Percentiles rank a stretch among this genome's conserved stretches.
Conservation (phyloP, 768 basidiomycete species). For the Agaricus blazei region DNA sequence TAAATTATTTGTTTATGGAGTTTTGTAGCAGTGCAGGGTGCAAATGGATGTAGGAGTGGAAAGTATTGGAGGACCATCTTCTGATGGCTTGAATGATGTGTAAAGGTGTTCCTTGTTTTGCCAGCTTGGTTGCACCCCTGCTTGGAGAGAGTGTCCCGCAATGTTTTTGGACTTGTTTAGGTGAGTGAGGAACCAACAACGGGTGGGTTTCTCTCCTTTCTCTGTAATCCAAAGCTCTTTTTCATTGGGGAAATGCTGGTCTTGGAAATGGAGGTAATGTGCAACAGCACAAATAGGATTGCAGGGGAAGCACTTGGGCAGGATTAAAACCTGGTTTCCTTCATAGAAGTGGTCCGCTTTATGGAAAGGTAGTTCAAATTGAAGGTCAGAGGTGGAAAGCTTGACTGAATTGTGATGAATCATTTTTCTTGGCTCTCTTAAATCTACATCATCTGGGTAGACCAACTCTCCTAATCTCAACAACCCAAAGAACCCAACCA, state of each 20-base stretch:
- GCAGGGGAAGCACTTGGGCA: not conserved
- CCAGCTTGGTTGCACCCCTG: no score
- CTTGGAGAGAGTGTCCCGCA: no score
- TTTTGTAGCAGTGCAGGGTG: conserved; percentile 16
- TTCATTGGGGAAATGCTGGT: no score
- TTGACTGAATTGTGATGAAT: conserved; percentile 12
- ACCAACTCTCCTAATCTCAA: conserved; percentile 22
- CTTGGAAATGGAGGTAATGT: no score
- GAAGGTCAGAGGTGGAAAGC: not conserved
- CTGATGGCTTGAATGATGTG: no score
- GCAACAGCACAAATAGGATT: not conserved
- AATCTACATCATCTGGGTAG: conserved; percentile 11
- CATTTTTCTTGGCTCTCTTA: conserved; percentile 13
- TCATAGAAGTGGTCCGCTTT: conserved; percentile 24
- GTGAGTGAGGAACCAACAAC: not conserved
- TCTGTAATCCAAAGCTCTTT: no score
- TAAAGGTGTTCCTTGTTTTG: no score
- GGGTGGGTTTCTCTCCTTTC: no score
- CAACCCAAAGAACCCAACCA: conserved; percentile 21
- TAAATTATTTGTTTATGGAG: no score
- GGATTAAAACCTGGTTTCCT: conserved; percentile 15
- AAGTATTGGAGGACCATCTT: not conserved
- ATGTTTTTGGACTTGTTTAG: no score
- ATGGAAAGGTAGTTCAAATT: conserved; percentile 22
- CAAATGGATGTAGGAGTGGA: conserved; percentile 24